Conservation (phyloP, 805 yeast genomes). For the Wickerhamomyces tratensis region DNA sequence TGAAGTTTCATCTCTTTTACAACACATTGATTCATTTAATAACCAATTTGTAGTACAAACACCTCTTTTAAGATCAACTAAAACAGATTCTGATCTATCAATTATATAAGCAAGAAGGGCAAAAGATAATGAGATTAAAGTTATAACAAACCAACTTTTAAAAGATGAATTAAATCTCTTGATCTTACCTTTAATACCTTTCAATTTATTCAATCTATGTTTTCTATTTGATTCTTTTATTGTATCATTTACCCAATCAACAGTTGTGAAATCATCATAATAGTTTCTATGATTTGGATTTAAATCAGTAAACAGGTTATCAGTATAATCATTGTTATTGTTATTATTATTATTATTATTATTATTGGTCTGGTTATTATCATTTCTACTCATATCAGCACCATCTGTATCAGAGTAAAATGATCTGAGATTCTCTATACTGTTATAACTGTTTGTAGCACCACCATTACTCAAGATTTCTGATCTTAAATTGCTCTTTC, state of each 20-base stretch:
- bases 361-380: too few relatives aligned
- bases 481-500: too few relatives aligned
- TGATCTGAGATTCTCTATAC: too few relatives aligned
- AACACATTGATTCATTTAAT: slow-evolving; percentile 32
- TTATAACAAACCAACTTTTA: slow-evolving; percentile 42
- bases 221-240: slow-evolving; percentile 32
- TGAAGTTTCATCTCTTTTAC: slow-evolving; percentile 14
- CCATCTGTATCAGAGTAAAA: too few relatives aligned
- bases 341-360: too few relatives aligned
- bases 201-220: slow-evolving; percentile 25
- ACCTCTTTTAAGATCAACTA: slow-evolving; percentile 44
- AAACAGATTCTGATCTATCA: slow-evolving; percentile 34
- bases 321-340: too few relatives aligned
- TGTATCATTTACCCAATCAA: slow-evolving; percentile 48
- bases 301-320: too few relatives aligned
- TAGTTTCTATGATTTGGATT: slow-evolving; percentile 19
- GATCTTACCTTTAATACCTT: slow-evolving; percentile 22
- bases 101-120: slow-evolving; percentile 41
- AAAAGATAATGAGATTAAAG: slow-evolving; percentile 33
- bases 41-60: slow-evolving; percentile 38
- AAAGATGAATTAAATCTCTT: slow-evolving; percentile 24
- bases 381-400: too few relatives aligned
- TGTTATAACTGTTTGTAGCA: too few relatives aligned
- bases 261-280: slow-evolving; percentile 53
- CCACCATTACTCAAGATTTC: too few relatives aligned